Base-by-base conservation (phyloP, 2,329 filamentous ascomycete genomes). In the Ceratocystis albifundus region DNA sequence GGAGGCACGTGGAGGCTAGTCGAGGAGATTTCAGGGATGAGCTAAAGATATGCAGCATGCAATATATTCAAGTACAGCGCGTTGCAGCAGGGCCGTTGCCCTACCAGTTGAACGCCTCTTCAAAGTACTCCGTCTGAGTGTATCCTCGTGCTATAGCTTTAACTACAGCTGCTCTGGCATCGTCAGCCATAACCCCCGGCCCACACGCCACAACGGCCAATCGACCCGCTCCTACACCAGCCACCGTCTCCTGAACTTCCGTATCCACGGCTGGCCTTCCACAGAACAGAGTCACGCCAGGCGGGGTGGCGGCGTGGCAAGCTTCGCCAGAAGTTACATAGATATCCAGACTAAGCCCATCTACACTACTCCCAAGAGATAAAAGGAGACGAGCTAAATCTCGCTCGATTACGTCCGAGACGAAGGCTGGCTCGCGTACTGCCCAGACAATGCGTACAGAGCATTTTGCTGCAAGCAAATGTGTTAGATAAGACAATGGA, bases 191-290 rank as follows among this genome's bases (percentile, higher is more conserved):
- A 45, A 70, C 72, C 1, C 74, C 75, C 10, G 78, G 78, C 0
- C 78, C 78, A 66, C 78, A 80, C 0, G 76, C 76, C 12, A 80
- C 73, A 0, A 80, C 72, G 0, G 78, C 78, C 0, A 79, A 55
- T 12, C 72, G 73, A 1, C 72, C 73, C 0, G 67, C 66, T 0
- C 68, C 68, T 0, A 70, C 70, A 0, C 70, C 67, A 2, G 69
- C 70, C 1, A 70, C 71, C 0, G 74, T 71, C 0, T 71, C 70
- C 17, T 68, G 67, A 4, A 80, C 72, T 30, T 77, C 73, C 8
- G 68, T 70, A 0, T 69, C 32, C 0, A 75, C 74, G 20, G 76
- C 71, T 12, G 75, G 76, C 4, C 78, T 72, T 0, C 73, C 72
- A 28, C 68, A 59, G 6, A 71, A 55, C 22, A 74, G 25, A 4